Evolutionary conservation across 2,329 filamentous ascomycete species (phyloP).

Genomic region (Hortaea werneckii): DNA sequence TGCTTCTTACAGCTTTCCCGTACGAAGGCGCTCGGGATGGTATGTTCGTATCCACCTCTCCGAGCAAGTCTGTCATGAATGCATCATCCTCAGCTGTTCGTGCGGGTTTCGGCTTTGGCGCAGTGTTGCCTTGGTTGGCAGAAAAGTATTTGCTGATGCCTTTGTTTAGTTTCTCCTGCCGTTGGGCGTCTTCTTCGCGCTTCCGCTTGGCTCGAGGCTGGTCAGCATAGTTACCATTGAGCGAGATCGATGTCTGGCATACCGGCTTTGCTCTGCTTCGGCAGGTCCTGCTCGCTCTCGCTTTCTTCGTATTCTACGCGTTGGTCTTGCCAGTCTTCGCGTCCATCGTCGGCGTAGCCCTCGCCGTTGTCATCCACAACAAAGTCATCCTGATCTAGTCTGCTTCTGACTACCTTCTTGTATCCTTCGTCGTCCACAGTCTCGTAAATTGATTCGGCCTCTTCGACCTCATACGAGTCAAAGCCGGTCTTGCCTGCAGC

Average conservation of each 20-base stretch:
- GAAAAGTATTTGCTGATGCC: slow-evolving; percentile 94
- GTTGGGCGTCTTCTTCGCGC: slow-evolving; percentile 75
- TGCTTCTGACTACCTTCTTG: slow-evolving; percentile 84
- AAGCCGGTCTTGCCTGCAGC: slow-evolving; percentile 85
- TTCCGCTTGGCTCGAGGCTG: slow-evolving; percentile 62
- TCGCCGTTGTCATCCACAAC: slow-evolving; percentile 97
- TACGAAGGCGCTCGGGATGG: slow-evolving; percentile 43
- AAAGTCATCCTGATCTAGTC: slow-evolving; percentile 90
- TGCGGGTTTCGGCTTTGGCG: slow-evolving; percentile 61
- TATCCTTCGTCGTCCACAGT: slow-evolving; percentile 95
- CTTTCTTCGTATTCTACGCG: slow-evolving; percentile 52
- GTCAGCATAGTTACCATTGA: not conserved
- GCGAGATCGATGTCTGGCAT: slow-evolving; percentile 14
- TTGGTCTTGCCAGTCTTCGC: slow-evolving; percentile 83
- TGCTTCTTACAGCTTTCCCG: slow-evolving; percentile 59
- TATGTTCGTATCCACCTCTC: slow-evolving; percentile 74
- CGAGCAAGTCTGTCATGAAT: slow-evolving; percentile 75
- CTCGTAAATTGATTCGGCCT: slow-evolving; percentile 80
- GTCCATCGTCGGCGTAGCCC: slow-evolving; percentile 91
- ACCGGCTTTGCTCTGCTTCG: slow-evolving; percentile 50
- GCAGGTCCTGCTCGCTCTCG: slow-evolving; percentile 63
- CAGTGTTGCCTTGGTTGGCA: slow-evolving; percentile 54
- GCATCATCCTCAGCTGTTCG: slow-evolving; percentile 65
- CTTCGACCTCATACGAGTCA: slow-evolving; percentile 74
- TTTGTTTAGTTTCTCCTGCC: slow-evolving; percentile 76